Base-by-base conservation (phyloP, 768 basidiomycete genomes). In the Amanita thiersii region DNA sequence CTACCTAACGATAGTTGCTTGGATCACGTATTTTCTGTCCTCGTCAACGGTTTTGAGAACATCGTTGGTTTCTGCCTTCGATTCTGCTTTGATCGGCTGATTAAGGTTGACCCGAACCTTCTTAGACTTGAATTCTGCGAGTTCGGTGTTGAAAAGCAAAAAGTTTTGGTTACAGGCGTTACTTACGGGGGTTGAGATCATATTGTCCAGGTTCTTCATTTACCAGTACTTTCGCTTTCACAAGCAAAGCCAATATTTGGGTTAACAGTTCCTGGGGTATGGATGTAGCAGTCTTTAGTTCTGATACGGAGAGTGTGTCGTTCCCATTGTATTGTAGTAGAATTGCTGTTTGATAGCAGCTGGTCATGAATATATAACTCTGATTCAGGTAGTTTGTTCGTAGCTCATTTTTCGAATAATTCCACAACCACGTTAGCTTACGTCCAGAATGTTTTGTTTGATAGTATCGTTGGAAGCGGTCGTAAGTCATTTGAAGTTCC, bases 351-450 rank as follows among this genome's bases (percentile, higher is more conserved):
- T 99, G 96, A 63, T 86, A 97, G 6, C 91, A 78, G 52, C 87
- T 92, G 23, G 89, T 90, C 81, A 92, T 88, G 57, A 98, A 67
- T 52, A 94, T 91, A 66, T 97, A 97, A 62, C 92, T 96, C 62
- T 92, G 90, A 55, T 81, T 83, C 40, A 89, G 71, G 62, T 96
- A 91, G 56, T 86, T 92, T 49, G 93, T 93, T 43, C 85, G 79
- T 4, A 99, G 74, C 58, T 99, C 96, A 64, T 93, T 93, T 69
- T 94, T 94, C 42, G 83, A 91, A 59, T 93, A 89, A 55, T 97
- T 94, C 96, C 96, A 99, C 7, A 98, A 66, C 94, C 94, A 99
- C 0, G 89, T 93, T 31, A 99, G 73, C 57, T 94, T 94, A 46
- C 94, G 84, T 10, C 92, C 94, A 2, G 84, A 87, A 60, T 94